A percentile compares a stretch with the other conserved stretches of the same genome.
These are phyloP conservation scores for Kluyveromyces siamensis DNA, from an alignment of 805 yeast species.

Conservation along the genomic window DNA sequence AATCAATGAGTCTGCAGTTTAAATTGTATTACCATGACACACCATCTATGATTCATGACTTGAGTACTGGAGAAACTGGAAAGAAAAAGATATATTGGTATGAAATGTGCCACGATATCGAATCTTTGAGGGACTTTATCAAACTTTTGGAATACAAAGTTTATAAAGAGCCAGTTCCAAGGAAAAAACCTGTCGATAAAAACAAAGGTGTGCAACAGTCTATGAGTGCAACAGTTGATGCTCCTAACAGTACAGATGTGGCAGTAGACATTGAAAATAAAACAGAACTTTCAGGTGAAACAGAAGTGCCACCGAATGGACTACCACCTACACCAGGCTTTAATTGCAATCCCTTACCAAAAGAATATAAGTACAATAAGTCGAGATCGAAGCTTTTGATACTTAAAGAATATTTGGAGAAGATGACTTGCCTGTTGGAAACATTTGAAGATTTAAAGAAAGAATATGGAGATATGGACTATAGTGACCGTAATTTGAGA, in stretches of 20 bases:
- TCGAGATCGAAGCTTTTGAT: conserved; percentile 14
- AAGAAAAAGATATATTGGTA: conserved; percentile 20
- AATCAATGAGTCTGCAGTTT: conserved; percentile 16
- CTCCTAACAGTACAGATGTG: too few relatives aligned
- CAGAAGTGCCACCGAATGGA: neutral
- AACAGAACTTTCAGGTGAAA: neutral
- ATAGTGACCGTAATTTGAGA: conserved; percentile 23
- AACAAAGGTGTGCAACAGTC: neutral
- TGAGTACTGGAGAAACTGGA: conserved; percentile 4
- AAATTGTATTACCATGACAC: conserved; percentile 23
- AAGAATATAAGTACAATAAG: conserved; percentile 15
- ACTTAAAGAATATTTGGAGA: conserved; percentile 14
- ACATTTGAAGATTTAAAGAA: conserved; percentile 61
- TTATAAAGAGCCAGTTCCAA: neutral
- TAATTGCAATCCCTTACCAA: conserved; percentile 17
- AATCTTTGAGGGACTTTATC: conserved; percentile 17
- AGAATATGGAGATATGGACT: conserved; percentile 35
- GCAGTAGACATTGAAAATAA: neutral
- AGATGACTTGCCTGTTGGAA: conserved; percentile 35
- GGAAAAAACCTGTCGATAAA: neutral
- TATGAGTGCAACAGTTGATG: neutral
- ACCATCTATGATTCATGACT: conserved; percentile 14
- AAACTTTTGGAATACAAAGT: conserved; percentile 15
- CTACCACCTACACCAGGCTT: neutral
- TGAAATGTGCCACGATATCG: conserved; percentile 21